Base-by-base conservation (phyloP, 805 yeast species). In the Wickerhamiella lipophila region DNA sequence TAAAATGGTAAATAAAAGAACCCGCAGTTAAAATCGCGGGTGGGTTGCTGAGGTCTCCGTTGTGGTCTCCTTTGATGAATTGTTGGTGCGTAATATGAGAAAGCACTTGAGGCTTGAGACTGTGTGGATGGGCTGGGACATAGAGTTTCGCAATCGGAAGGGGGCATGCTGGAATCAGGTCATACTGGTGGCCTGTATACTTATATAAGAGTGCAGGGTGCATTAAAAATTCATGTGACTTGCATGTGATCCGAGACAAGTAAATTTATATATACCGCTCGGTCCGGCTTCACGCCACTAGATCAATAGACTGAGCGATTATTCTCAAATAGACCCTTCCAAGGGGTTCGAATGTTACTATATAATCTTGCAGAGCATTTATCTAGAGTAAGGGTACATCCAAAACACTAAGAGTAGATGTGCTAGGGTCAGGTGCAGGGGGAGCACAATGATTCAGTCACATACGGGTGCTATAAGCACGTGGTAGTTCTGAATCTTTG, bases 11-110 rank as follows among this genome's bases (percentile, higher is more conserved):
- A 42, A 42, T 19, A 36, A 21, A 19, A 36, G 16, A 36, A 3
- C 6, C 41, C 41, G 41, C 41, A 36, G n/a, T 21, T 36, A 6
- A 19, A 6, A 32, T 32, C 38, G 19, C 38, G 38, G 19, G 12
- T 9, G 11, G 19, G 38, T 11, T 32, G 18, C 9, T 15, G 21
- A 3, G 19, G 19, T 6, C 16, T 13, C 30, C 25, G 6, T n/a
- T 11, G 35, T 26, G 26, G 36, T 30, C 36, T 18, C 29, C 26
- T 27, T 18, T 39, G 30, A 15, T 35, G 16, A 26, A 45, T 45
- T 7, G 48, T 45, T 9, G 48, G 48, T 1, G 48, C 48, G 16
- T 32, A 22, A 18, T 26, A 36, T 22, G 46, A 42, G 18, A 42
- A 42, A 3, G 36, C 36, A 12, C 32, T 21, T 3, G 46, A 42